Evolutionary conservation across 1,284 basidiomycete species (phyloP), one percentile per base, ranked within the genome.

Genomic region (Tranzscheliella williamsii): DNA sequence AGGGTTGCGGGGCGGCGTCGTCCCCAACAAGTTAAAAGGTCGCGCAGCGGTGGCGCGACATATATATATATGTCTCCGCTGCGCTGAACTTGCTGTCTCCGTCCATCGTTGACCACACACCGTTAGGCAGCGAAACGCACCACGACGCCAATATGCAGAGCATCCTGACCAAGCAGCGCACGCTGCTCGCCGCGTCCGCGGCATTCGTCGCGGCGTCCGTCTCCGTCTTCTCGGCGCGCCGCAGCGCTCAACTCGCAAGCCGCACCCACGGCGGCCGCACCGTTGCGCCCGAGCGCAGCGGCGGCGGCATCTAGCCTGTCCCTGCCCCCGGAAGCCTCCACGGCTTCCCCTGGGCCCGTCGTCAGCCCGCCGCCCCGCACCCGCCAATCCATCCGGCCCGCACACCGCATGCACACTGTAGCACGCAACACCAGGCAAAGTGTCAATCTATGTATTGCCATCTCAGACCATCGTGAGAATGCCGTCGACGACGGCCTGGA

Each of bases 291-390:
- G 62, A 65, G 29, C 46, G 62, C 20, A 55, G 51, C 37, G 62
- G 62, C 21, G 62, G 62, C 21, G 62, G 62, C 13, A 60, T 65
- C 51, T 65, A 35, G 35, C 32, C 9, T n/a, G n/a, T n/a, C n/a
- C n/a, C n/a, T n/a, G n/a, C n/a, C n/a, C n/a, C n/a, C n/a, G n/a
- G n/a, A 27, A 8, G 26, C 26, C 26, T 27, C 26, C 26, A 27
- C 26, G 15, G n/a, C n/a, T n/a, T n/a, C n/a, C n/a, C n/a, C n/a
- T n/a, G n/a, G n/a, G n/a, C n/a, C n/a, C n/a, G n/a, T n/a, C n/a
- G n/a, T n/a, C n/a, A n/a, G n/a, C n/a, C n/a, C n/a, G n/a, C n/a
- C n/a, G n/a, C n/a, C n/a, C n/a, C n/a, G n/a, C n/a, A 29, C 9
- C 9, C 26, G n/a, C n/a, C 26, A 29, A 9, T n/a, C 9, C 26